phyloP scores from a whole-genome alignment of 768 basidiomycete genomes.

The Boletus insuetus region DNA sequence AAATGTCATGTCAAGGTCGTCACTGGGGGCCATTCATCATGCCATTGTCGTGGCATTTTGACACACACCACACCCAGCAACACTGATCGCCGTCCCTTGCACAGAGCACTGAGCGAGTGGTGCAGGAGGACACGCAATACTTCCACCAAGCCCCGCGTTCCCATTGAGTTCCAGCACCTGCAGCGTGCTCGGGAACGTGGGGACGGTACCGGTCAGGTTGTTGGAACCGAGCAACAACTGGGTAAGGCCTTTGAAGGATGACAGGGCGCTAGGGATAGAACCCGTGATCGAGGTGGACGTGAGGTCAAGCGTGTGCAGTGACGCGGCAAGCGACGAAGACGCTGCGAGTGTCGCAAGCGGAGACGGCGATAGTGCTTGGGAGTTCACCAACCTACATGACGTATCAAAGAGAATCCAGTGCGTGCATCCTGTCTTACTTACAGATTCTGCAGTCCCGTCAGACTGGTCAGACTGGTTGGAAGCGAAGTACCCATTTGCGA shows the following conservation, averaged over 20 bases:
- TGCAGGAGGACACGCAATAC: slow-evolving; percentile 11
- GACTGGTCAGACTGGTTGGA: slow-evolving; percentile 33
- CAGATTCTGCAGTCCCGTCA: slow-evolving; percentile 38
- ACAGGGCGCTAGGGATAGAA: slow-evolving; percentile 34
- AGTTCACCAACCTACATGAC: slow-evolving; percentile 34
- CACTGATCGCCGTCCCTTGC: slow-evolving; percentile 20
- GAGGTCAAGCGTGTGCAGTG: slow-evolving; percentile 38
- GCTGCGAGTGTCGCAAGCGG: slow-evolving; percentile 31
- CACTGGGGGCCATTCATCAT: neutral
- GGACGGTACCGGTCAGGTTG: slow-evolving; percentile 36
- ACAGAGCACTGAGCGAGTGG: slow-evolving; percentile 21
- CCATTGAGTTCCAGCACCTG: slow-evolving; percentile 36
- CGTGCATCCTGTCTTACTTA: slow-evolving; percentile 20
- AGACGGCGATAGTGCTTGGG: slow-evolving; percentile 33
- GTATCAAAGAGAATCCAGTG: neutral
- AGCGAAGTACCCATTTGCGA: slow-evolving; percentile 37
- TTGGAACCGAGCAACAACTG: slow-evolving; percentile 40
- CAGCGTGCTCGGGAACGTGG: slow-evolving; percentile 35
- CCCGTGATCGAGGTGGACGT: slow-evolving; percentile 40
- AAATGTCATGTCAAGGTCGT: slow-evolving; percentile 3
- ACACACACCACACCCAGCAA: slow-evolving; percentile 23
- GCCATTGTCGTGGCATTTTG: slow-evolving; percentile 13
- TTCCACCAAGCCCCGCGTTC: slow-evolving; percentile 37
- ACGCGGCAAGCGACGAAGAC: slow-evolving; percentile 32
- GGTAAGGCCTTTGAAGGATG: slow-evolving; percentile 33